Base-by-base conservation (phyloP, 805 yeast genomes). In the Ogataea glucozyma region DNA sequence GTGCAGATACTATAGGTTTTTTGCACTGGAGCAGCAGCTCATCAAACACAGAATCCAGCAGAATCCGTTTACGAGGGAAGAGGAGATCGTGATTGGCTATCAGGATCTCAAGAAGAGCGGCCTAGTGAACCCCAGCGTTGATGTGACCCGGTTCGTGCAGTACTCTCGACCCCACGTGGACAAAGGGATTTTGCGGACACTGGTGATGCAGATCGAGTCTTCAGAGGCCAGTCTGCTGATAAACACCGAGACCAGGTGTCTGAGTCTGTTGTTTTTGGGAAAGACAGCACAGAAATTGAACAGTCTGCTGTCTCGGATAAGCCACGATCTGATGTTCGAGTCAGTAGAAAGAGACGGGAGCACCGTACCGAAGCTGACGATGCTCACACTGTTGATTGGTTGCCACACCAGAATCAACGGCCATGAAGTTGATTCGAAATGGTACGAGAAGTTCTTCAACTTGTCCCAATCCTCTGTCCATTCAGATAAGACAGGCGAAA, bases 1-100 rank as follows among this genome's bases (percentile, higher is more conserved):
- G 57, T 85, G 95, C 50, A 71, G 76, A 33, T 89, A 85, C 64
- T 89, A 87, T 61, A 70, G 91, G 35, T 83, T 89, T 52, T 66
- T 78, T 35, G 88, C 81, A 26, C 67, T 89, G 27, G 95, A 85
- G 58, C 95, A 88, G 64, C 64, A 72, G 46, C 58, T 89, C 18
- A 62, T 85, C n/a, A 73, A 75, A 37, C 77, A 74, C 52, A 61
- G 61, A 20, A 69, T 84, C 10, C 46, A 65, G 1, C 60, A 61
- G 35, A 83, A 85, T 52, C 84, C 87, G 0, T 70, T 77, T 49
- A 57, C 70, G 0, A 52, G 58, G 2, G 48, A 53, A 1, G 79
- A 80, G 49, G 93, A 85, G 51, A 84, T 89, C 8, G 51, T 78
- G 1, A 43, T 87, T 2, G 60, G 69, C 20, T 46, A 81, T 26